phyloP scores from a whole-genome alignment of 306 rosid genomes.

The Luffa acutangula region DNA sequence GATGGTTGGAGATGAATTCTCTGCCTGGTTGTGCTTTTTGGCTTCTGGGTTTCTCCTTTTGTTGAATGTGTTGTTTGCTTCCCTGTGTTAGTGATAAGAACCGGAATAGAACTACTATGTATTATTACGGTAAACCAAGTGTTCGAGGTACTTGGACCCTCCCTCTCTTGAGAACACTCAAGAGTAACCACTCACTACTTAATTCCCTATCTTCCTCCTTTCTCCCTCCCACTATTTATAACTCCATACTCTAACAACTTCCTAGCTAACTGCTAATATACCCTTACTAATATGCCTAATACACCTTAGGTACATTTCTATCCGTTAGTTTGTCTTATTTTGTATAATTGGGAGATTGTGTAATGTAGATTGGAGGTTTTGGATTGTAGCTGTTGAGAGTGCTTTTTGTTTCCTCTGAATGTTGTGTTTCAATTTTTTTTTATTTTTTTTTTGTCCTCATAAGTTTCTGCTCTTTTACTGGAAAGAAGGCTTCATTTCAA shows the following conservation, averaged over 20 bases:
- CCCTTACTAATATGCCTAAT: no score
- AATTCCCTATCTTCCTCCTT: no score
- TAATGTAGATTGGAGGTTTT: not conserved
- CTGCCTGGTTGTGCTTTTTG: not conserved
- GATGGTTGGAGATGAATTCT: slow-evolving; percentile 7
- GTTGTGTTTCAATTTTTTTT: not conserved
- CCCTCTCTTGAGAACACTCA: no score
- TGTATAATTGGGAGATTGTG: not conserved
- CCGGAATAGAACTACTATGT: no score
- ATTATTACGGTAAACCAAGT: no score
- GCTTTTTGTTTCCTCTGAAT: not conserved
- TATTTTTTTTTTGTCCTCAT: not conserved
- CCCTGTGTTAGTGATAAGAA: no score
- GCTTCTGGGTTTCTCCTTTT: not conserved
- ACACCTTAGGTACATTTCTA: no score
- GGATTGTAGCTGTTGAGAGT: not conserved
- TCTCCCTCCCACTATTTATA: no score
- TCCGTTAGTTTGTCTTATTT: not conserved
- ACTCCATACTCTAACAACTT: no score
- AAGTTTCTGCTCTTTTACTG: not conserved
- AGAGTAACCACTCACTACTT: no score
- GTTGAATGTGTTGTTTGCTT: not conserved
- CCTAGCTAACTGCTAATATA: no score
- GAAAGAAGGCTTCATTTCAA: not conserved
- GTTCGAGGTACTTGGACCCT: no score